Evolutionary conservation across 164 flowering plant genomes (phyloP).

Genomic region (Kalanchoe fedtschenkoi): DNA sequence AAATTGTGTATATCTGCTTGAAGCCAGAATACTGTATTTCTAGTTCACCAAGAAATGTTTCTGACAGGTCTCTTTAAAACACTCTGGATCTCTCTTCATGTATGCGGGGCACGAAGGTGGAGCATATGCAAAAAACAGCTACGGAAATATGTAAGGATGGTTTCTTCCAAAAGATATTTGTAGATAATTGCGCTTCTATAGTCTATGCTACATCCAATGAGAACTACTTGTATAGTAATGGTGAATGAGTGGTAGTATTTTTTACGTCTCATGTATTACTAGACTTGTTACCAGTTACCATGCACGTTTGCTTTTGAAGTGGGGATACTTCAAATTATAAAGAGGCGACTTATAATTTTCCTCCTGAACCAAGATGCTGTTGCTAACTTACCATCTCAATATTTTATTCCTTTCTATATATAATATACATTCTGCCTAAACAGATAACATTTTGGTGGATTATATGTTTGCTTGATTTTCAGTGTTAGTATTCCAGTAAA

Average conservation of each 20-base stretch:
- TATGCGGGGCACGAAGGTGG: constrained; percentile 95
- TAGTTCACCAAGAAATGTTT: constrained; percentile 3
- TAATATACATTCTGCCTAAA: no score
- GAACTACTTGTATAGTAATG: not conserved
- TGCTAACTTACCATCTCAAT: not conserved
- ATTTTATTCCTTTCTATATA: not conserved
- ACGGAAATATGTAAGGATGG: constrained; percentile 67
- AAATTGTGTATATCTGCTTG: not conserved
- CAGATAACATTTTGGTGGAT: no score
- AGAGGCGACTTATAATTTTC: not conserved
- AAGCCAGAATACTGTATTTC: not conserved
- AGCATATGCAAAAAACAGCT: constrained; percentile 95
- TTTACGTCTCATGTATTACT: not conserved
- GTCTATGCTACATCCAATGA: not conserved
- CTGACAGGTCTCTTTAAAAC: constrained; percentile 82
- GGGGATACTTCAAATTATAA: not conserved
- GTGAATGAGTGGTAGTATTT: not conserved
- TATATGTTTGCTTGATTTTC: not conserved
- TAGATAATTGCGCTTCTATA: not conserved
- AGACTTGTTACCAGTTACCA: not conserved
- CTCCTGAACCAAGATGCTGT: not conserved
- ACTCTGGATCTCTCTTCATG: constrained; percentile 97
- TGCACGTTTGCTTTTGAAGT: not conserved
- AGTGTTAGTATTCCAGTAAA: not conserved
- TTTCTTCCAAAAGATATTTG: not conserved